Conservation (phyloP, 2,329 filamentous ascomycete species). For the Conoideocrella luteorostrata region DNA sequence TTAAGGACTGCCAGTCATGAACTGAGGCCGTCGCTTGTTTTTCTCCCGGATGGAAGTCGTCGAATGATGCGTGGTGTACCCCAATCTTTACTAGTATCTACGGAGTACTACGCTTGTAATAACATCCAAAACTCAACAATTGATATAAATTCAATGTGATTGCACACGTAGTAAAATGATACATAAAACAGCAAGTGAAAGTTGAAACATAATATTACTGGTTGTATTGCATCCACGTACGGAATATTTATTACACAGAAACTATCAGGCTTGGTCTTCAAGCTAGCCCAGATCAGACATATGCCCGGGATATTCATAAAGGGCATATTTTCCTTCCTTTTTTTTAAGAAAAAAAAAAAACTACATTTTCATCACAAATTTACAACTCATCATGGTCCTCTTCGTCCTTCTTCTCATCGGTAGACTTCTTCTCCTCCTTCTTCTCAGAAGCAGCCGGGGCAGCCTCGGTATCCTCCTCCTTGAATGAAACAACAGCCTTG, state of each 20-base stretch:
- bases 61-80: not conserved
- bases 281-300: constrained; percentile 18
- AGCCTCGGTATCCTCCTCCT: constrained; percentile 47
- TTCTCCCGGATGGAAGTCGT: no score
- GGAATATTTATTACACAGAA: constrained; percentile 18
- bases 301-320: constrained; percentile 27
- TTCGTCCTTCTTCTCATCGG: constrained; percentile 40
- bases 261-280: constrained; percentile 18
- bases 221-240: not conserved
- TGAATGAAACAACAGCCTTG: constrained; percentile 60
- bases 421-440: constrained; percentile 35
- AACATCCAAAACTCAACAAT: not conserved
- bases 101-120: constrained; percentile 1
- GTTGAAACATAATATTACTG: not conserved
- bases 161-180: constrained; percentile 12
- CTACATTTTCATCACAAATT: constrained; percentile 20
- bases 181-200: constrained; percentile 3
- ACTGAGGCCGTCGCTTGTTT: no score
- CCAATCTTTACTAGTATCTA: not conserved
- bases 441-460: constrained; percentile 48
- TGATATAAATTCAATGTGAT: not conserved
- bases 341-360: not conserved
- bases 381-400: constrained; percentile 65
- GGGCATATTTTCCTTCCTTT: constrained; percentile 22
- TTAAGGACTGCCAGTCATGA: no score